phyloP scores from a whole-genome alignment of 345 rosid species.

The Cardiospermum halicacabum region DNA sequence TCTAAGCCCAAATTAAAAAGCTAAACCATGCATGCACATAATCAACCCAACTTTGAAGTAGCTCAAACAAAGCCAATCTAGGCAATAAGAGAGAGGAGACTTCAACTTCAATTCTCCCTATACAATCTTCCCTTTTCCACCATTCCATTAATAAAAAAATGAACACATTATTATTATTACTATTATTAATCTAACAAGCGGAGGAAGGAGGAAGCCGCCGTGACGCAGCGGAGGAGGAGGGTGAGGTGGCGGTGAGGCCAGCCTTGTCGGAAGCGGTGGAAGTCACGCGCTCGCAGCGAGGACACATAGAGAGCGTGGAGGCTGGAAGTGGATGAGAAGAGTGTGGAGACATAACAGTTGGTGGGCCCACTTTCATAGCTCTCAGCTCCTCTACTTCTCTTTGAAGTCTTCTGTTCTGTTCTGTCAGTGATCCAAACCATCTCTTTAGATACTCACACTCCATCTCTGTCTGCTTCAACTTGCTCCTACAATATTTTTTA shows the following conservation, averaged over 20 bases:
- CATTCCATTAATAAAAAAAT: too few species aligned
- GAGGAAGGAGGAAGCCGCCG: conserved; percentile 30
- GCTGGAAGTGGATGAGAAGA: conserved; percentile 49
- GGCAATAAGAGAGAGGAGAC: too few species aligned
- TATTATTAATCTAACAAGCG: conserved; percentile 38
- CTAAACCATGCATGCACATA: too few species aligned
- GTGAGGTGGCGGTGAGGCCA: conserved; percentile 12
- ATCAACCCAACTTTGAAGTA: too few species aligned
- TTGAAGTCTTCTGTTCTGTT: conserved; percentile 83
- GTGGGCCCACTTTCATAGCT: conserved; percentile 69
- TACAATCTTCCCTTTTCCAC: too few species aligned
- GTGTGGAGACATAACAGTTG: conserved; percentile 51
- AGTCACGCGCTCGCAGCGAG: conserved; percentile 83
- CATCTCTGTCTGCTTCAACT: conserved; percentile 92
- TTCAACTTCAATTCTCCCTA: too few species aligned
- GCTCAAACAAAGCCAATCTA: too few species aligned
- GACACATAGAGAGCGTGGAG: conserved; percentile 88
- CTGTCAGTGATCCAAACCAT: conserved; percentile 89
- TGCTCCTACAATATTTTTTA: conserved; percentile 53
- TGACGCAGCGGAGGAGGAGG: not conserved
- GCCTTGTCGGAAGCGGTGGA: conserved; percentile 27
- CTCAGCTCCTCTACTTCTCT: conserved; percentile 91
- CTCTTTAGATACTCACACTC: conserved; percentile 92
- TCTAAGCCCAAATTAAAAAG: too few species aligned
- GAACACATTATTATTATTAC: too few species aligned